A percentile compares a stretch with the other conserved stretches of the same genome.
phyloP scores from a whole-genome alignment of 257 asterid genomes.

The Anisodus acutangulus region DNA sequence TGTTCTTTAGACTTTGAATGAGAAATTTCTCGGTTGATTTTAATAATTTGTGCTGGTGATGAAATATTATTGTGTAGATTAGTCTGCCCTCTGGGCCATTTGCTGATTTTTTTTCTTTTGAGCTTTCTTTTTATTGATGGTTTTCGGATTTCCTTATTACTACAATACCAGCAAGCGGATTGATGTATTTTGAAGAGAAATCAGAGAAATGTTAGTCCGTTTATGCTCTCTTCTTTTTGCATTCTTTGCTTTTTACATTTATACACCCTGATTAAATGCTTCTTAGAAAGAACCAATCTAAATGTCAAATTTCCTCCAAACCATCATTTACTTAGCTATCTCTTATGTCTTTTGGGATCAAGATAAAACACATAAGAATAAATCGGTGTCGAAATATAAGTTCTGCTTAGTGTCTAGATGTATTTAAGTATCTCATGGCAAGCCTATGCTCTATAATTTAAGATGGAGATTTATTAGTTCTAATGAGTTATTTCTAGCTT shows the following conservation, averaged over 20 bases:
- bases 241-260: background rate
- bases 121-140: background rate
- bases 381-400: background rate
- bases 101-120: background rate
- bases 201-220: constrained; percentile 5
- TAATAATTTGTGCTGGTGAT: constrained; percentile 18
- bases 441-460: background rate
- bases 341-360: background rate
- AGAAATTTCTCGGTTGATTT: constrained; percentile 22
- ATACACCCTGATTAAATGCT: too few species aligned
- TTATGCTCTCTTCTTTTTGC: background rate
- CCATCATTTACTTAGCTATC: background rate
- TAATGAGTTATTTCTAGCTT: too few species aligned
- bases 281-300: background rate
- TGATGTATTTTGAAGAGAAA: constrained; percentile 5
- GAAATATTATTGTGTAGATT: constrained; percentile 23
- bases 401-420: too few species aligned
- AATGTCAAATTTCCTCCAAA: background rate
- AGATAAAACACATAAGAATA: background rate
- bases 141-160: constrained; percentile 1
- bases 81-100: constrained; percentile 22
- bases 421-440: background rate
- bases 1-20: background rate
- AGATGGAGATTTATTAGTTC: background rate
- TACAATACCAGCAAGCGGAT: constrained; percentile 21